Conservation (phyloP, 1,284 basidiomycete genomes). For the Ustilago tritici region DNA sequence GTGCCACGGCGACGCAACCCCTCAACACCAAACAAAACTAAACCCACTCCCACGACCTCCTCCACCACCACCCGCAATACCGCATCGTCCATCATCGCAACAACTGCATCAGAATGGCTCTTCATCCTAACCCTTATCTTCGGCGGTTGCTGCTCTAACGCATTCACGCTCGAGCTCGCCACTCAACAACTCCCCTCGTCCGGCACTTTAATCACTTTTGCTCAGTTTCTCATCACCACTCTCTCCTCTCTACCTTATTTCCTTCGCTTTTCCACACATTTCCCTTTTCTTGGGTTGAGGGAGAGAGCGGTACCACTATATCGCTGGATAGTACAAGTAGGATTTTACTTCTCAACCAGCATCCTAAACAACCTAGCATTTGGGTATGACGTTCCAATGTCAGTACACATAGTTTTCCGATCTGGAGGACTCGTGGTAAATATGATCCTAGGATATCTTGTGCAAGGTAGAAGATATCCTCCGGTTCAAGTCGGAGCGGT, state of each 20-base stretch:
- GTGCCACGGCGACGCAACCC: not conserved
- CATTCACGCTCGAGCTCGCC: slow-evolving; percentile 61
- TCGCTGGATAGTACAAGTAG: slow-evolving; percentile 84
- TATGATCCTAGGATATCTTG: slow-evolving; percentile 79
- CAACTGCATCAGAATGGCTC: slow-evolving; percentile 51
- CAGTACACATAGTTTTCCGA: slow-evolving; percentile 93
- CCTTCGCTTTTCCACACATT: slow-evolving; percentile 19
- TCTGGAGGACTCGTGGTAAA: slow-evolving; percentile 88
- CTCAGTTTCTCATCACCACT: slow-evolving; percentile 63
- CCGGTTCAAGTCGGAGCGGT: slow-evolving; percentile 74
- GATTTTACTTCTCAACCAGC: slow-evolving; percentile 84
- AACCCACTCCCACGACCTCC: slow-evolving; percentile 3
- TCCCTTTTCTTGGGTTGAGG: slow-evolving; percentile 24
- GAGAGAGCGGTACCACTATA: slow-evolving; percentile 75
- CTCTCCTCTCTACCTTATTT: slow-evolving; percentile 54
- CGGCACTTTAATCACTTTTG: slow-evolving; percentile 66
- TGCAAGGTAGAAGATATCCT: slow-evolving; percentile 71
- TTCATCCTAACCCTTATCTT: slow-evolving; percentile 66
- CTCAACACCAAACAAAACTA: not conserved
- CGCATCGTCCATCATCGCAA: slow-evolving; percentile 18
- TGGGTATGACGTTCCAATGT: slow-evolving; percentile 84
- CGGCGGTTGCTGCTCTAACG: slow-evolving; percentile 68
- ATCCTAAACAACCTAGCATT: slow-evolving; percentile 91
- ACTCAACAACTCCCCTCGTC: slow-evolving; percentile 57
- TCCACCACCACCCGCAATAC: not conserved